These are phyloP conservation scores for Eimeria tenella DNA, from an alignment of 169 alveolate species.

Conservation along the genomic window DNA sequence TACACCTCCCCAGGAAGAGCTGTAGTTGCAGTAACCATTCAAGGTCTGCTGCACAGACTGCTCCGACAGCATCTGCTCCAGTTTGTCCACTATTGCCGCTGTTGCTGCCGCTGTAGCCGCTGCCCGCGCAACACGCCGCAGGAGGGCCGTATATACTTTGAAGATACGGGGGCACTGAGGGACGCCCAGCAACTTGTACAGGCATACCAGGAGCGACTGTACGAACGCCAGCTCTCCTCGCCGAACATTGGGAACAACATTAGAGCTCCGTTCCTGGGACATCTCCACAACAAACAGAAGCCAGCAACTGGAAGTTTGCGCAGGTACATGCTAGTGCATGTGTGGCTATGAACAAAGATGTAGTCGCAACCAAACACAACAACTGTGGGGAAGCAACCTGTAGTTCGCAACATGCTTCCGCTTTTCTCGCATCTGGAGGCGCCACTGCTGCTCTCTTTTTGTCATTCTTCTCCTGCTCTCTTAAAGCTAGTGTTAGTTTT, in stretches of 20 bases:
- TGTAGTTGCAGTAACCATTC: conserved; percentile 14
- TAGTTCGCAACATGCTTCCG: not conserved
- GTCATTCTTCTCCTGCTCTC: not conserved
- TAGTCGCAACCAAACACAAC: not conserved
- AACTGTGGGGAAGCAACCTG: not conserved
- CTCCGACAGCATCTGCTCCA: conserved; percentile 48
- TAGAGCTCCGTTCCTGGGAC: conserved; percentile 26
- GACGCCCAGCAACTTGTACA: conserved; percentile 38
- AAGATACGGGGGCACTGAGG: conserved; percentile 21
- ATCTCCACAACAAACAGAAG: not conserved
- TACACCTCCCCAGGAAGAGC: conserved; percentile 40
- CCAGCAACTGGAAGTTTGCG: not conserved
- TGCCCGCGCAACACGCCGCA: conserved; percentile 61
- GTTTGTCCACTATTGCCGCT: not conserved
- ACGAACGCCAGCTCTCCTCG: conserved; percentile 36
- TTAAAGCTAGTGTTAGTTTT: not conserved
- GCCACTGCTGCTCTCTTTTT: not conserved
- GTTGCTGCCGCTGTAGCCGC: conserved; percentile 44
- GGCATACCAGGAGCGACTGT: conserved; percentile 20
- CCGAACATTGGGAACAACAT: conserved; percentile 1
- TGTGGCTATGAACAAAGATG: not conserved
- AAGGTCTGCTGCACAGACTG: conserved; percentile 29
- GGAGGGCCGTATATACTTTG: conserved; percentile 41
- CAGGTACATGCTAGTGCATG: not conserved
- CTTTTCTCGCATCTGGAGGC: not conserved